phyloP scores from a whole-genome alignment of 495 filamentous ascomycete genomes.

The Sporormia fimetaria region DNA sequence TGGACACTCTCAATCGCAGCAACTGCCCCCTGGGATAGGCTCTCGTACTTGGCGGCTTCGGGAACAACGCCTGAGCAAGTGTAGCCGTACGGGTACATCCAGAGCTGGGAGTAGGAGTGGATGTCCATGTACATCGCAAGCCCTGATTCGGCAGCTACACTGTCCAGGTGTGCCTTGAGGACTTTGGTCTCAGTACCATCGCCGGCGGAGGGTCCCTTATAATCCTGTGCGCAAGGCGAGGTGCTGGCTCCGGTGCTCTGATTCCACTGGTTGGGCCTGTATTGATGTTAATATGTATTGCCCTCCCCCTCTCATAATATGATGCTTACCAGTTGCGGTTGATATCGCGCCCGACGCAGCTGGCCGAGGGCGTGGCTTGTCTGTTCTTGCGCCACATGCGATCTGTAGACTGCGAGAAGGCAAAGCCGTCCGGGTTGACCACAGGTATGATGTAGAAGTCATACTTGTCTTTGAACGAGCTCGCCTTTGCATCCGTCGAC shows the following conservation, averaged over 20 bases:
- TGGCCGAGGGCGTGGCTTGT: slow-evolving; percentile 33
- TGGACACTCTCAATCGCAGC: slow-evolving; percentile 36
- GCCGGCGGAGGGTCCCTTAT: slow-evolving; percentile 38
- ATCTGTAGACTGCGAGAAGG: slow-evolving; percentile 48
- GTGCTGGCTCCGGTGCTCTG: slow-evolving; percentile 42
- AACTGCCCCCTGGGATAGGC: slow-evolving; percentile 26
- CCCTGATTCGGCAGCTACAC: slow-evolving; percentile 34
- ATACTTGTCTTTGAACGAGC: slow-evolving; percentile 43
- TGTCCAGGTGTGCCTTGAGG: slow-evolving; percentile 35
- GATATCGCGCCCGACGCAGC: slow-evolving; percentile 48
- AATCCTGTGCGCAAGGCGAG: slow-evolving; percentile 44
- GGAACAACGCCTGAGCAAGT: slow-evolving; percentile 38
- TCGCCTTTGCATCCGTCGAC: slow-evolving; percentile 32
- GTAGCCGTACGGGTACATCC: slow-evolving; percentile 40
- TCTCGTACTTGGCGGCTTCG: slow-evolving; percentile 31
- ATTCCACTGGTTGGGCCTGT: slow-evolving; percentile 40
- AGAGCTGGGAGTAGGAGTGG: slow-evolving; percentile 48
- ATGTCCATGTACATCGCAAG: slow-evolving; percentile 52
- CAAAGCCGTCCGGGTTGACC: slow-evolving; percentile 55
- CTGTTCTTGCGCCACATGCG: slow-evolving; percentile 58
- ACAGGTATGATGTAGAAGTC: slow-evolving; percentile 54
- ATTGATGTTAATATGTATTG: no score
- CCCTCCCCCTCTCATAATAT: no score
- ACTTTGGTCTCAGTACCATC: slow-evolving; percentile 42
- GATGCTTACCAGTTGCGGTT: slow-evolving; percentile 65